phyloP scores from a whole-genome alignment of 1,284 basidiomycete genomes.

The Acaromyces ingoldii region DNA sequence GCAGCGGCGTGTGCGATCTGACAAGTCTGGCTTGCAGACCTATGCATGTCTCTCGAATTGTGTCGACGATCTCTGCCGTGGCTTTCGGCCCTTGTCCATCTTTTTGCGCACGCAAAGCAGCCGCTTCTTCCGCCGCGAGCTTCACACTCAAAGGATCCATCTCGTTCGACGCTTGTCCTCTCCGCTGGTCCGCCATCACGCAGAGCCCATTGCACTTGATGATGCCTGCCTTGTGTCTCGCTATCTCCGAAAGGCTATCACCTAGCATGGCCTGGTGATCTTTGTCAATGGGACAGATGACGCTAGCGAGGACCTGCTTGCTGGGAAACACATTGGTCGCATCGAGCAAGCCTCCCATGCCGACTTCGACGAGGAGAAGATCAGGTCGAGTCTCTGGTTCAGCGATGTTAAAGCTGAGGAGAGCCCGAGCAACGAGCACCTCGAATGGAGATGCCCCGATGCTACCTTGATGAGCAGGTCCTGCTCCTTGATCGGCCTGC shows the following conservation, averaged over 20 bases:
- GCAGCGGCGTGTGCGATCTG: conserved; percentile 28
- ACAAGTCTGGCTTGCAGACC: conserved; percentile 20
- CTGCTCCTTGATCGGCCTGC: conserved; percentile 4
- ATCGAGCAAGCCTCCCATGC: conserved; percentile 86
- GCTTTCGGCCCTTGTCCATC: conserved; percentile 12
- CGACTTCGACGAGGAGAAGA: conserved; percentile 83
- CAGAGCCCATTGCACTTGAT: conserved; percentile 65
- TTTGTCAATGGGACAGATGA: conserved; percentile 77
- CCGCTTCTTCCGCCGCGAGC: background rate
- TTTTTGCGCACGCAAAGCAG: conserved; percentile 5
- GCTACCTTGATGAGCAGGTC: background rate
- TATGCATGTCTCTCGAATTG: conserved; percentile 25
- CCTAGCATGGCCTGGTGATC: conserved; percentile 92
- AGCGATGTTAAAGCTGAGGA: conserved; percentile 36
- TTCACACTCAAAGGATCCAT: background rate
- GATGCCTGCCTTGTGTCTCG: conserved; percentile 79
- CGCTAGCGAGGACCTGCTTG: conserved; percentile 66
- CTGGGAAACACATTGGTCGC: conserved; percentile 82
- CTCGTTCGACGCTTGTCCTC: too few relatives aligned
- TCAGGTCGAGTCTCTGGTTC: conserved; percentile 59
- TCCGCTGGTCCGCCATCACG: conserved; percentile 60
- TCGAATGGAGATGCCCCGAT: conserved; percentile 40
- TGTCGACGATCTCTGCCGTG: conserved; percentile 26
- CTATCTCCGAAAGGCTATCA: conserved; percentile 67
- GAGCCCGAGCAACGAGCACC: conserved; percentile 55